Evolutionary conservation across 73 alveolate genomes (phyloP).

Genomic region (Stentor coeruleus): DNA sequence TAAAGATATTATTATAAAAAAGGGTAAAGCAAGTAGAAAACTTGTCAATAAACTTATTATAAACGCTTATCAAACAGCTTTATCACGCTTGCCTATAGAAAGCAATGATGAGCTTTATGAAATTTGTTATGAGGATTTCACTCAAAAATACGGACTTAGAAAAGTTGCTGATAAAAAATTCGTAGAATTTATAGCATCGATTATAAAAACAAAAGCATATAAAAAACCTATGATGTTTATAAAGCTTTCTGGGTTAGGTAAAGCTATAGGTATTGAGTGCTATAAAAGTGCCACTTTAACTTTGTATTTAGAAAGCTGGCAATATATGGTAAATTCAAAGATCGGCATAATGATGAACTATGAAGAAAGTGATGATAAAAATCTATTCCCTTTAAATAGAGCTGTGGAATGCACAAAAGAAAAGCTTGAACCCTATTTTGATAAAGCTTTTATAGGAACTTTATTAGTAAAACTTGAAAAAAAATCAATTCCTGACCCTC

Average conservation of each 20-base stretch:
- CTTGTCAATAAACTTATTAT: background rate
- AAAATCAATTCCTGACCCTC: background rate
- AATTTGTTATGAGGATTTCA: background rate
- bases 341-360: background rate
- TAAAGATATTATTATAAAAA: background rate
- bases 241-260: background rate
- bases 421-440: background rate
- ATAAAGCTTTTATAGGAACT: background rate
- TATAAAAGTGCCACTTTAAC: background rate
- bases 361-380: constrained; percentile 25
- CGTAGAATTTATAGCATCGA: background rate
- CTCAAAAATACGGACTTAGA: constrained; percentile 7
- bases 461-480: background rate
- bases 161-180: constrained; percentile 3
- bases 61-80: background rate
- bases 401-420: background rate
- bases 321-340: background rate
- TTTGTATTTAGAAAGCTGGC: background rate
- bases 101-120: background rate
- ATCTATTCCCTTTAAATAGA: background rate
- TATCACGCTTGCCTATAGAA: background rate
- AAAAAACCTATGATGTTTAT: background rate
- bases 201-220: background rate
- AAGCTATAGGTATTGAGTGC: background rate
- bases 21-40: constrained; percentile 1